Evolutionary conservation across 2,329 filamentous ascomycete genomes (phyloP).

Genomic region (Ophiostoma fasciatum): DNA sequence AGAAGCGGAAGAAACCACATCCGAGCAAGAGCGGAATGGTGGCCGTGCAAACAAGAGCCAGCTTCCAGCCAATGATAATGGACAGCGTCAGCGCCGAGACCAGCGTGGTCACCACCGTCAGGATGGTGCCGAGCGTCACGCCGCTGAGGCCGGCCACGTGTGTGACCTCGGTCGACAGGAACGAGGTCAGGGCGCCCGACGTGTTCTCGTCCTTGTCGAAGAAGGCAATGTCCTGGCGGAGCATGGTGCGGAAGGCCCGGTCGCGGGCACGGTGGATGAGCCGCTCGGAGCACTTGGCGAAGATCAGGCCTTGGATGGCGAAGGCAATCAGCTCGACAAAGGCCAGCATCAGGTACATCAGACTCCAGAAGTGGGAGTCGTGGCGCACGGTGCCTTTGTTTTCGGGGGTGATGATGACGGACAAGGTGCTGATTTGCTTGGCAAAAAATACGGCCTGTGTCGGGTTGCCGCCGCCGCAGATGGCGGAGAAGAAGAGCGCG

Average conservation of each 20-base stretch:
- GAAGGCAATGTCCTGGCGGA: conserved; percentile 84
- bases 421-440: conserved; percentile 58
- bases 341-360: conserved; percentile 80
- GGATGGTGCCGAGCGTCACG: conserved; percentile 70
- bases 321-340: conserved; percentile 58
- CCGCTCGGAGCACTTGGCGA: conserved; percentile 76
- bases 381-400: conserved; percentile 44
- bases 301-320: conserved; percentile 51
- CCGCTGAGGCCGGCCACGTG: conserved; percentile 80
- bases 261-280: conserved; percentile 74
- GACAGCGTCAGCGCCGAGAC: conserved; percentile 48
- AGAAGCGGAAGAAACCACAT: conserved; percentile 43
- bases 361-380: conserved; percentile 71
- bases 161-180: conserved; percentile 79
- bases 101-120: conserved; percentile 69
- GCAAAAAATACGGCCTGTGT: conserved; percentile 62
- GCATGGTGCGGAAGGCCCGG: conserved; percentile 68
- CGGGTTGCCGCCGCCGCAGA: conserved; percentile 64
- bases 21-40: conserved; percentile 25
- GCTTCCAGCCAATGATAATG: conserved; percentile 27
- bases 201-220: conserved; percentile 87
- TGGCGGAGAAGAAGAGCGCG: conserved; percentile 57
- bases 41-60: conserved; percentile 26
- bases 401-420: conserved; percentile 20
- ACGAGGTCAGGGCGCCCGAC: conserved; percentile 74